These are phyloP conservation scores for Euphorbia celastroides DNA, from an alignment of 441 rosid species.

Conservation along the genomic window DNA sequence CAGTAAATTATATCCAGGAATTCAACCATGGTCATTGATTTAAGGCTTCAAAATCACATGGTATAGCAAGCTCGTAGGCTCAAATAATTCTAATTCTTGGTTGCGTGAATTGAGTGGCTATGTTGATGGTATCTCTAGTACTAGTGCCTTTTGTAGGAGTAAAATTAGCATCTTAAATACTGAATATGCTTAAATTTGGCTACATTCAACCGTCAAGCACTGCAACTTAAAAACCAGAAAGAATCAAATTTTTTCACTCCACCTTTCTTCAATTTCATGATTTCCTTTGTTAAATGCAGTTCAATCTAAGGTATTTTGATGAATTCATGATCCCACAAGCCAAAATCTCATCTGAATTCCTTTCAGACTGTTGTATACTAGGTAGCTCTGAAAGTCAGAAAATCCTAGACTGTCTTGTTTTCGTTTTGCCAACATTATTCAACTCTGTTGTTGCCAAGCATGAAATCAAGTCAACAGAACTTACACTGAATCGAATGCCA, in stretches of 20 bases:
- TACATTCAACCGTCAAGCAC: neutral
- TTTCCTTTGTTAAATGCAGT: neutral
- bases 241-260: neutral
- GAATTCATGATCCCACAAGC: neutral
- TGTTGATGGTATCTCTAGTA: neutral
- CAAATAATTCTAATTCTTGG: neutral
- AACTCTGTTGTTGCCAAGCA: neutral
- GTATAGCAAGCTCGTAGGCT: neutral
- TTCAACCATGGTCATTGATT: neutral
- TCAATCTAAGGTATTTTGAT: neutral
- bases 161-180: neutral
- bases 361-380: neutral
- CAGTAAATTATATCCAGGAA: neutral
- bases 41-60: neutral
- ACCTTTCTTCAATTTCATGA: neutral
- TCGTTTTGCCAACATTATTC: no score
- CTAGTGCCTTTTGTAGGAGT: neutral
- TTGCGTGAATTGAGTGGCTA: neutral
- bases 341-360: neutral
- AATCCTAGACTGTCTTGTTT: no score
- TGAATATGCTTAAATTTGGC: neutral
- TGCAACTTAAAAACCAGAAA: neutral
- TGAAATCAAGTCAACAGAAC: no score
- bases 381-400: neutral
- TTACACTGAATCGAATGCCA: neutral